Conservation (phyloP, 2,329 filamentous ascomycete genomes). For the Cladorrhinum sp. region DNA sequence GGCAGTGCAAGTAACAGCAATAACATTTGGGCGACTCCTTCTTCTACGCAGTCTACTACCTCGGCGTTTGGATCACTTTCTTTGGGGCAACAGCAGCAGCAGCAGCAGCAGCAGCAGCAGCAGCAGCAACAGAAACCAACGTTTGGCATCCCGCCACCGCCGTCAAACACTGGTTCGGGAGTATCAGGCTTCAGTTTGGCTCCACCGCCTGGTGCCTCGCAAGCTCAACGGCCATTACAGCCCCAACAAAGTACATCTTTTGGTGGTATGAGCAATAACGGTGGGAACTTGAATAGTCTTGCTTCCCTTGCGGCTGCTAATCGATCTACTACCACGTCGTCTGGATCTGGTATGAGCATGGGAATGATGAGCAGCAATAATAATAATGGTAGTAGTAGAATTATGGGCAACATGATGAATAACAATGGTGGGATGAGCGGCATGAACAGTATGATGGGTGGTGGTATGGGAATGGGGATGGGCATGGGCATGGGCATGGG, state of each 20-base stretch:
- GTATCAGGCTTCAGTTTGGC: slow-evolving; percentile 47
- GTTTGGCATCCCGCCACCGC: slow-evolving; percentile 58
- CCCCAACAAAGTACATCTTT: slow-evolving; percentile 31
- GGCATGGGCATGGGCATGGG: not conserved
- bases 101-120: slow-evolving; percentile 41
- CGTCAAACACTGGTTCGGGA: slow-evolving; percentile 31
- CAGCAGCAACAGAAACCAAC: slow-evolving; percentile 42
- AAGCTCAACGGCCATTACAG: slow-evolving; percentile 15
- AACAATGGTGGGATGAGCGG: slow-evolving; percentile 28
- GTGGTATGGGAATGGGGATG: slow-evolving; percentile 24
- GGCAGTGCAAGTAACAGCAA: slow-evolving; percentile 30
- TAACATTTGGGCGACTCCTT: slow-evolving; percentile 7
- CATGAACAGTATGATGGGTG: slow-evolving; percentile 29
- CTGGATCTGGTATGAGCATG: slow-evolving; percentile 26
- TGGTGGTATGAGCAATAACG: slow-evolving; percentile 27
- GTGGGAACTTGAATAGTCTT: slow-evolving; percentile 21
- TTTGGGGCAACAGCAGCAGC: slow-evolving; percentile 42
- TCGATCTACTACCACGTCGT: not conserved
- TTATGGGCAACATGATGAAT: slow-evolving; percentile 26
- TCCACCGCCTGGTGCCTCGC: slow-evolving; percentile 39
- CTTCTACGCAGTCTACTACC: slow-evolving; percentile 32
- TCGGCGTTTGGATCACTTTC: slow-evolving; percentile 42
- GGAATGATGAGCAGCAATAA: slow-evolving; percentile 30
- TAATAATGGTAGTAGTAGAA: slow-evolving; percentile 29
- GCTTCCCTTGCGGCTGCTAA: slow-evolving; percentile 14